Evolutionary conservation across 2,329 filamentous ascomycete genomes (phyloP), one percentile per base, ranked within the genome.

Genomic region (Helotiales sp.): DNA sequence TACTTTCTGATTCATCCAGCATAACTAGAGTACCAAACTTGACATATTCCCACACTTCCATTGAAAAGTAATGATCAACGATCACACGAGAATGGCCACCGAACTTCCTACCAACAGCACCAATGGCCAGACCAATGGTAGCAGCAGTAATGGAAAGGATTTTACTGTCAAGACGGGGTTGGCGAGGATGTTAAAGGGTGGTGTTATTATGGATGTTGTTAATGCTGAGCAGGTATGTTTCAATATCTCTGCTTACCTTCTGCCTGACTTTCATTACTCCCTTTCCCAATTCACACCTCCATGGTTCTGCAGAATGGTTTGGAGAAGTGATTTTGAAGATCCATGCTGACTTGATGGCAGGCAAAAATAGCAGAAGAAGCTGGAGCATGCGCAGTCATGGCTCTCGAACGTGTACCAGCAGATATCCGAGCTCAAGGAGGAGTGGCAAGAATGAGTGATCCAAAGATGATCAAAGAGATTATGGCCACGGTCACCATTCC

Each of bases 121-220:
- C 49, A 65, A 68, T 61, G 65, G 66, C 29, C 54, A 63, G 17
- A 54, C 58, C 10, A 69, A 63, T 54, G 61, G 55, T 30, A 61
- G 57, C 30, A 64, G 67, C 31, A 61, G 59, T 17, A 67, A 85
- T n/a, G 19, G 8, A 3, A 33, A 29, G 19, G 29, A 48, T 75
- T 96, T 97, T 76, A 87, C 87, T 66, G 88, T 97, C 82, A 99
- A 99, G 84, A 89, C 91, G 54, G 95, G 93, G 59, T 81, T 99
- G 64, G 95, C 95, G 24, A 90, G 96, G 76, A 99, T 99, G 95
- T 81, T 98, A 77, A 97, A 98, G 82, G 95, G 95, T 73, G 95
- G 95, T 70, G 95, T 99, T 65, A 99, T 99, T 77, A 99, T 99
- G 95, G 95, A 99, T 76, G 95, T 98, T 58, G 91, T 96, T 63